phyloP scores from a whole-genome alignment of 2,329 filamentous ascomycete species.

The Ramularia collo-cygni region DNA sequence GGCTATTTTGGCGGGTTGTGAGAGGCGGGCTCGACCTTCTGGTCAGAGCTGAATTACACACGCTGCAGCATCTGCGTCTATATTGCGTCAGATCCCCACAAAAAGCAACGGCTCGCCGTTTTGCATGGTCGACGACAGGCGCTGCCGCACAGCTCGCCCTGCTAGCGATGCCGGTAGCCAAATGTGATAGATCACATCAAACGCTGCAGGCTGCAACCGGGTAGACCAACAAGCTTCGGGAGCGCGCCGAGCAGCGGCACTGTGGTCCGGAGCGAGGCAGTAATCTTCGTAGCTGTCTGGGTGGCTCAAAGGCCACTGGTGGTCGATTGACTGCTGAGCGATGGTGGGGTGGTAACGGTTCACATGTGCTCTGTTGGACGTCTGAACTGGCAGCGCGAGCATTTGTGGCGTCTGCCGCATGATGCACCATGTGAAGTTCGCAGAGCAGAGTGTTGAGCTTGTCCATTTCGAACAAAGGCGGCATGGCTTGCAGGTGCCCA shows the following conservation, averaged over 20 bases:
- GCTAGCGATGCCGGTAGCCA: no score
- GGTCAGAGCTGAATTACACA: constrained; percentile 14
- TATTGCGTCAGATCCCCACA: constrained; percentile 16
- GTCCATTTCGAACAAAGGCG: constrained; percentile 24
- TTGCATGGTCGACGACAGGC: no score
- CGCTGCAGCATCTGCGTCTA: constrained; percentile 13
- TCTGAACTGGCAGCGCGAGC: constrained; percentile 16
- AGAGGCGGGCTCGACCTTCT: constrained; percentile 9
- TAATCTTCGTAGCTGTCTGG: no score
- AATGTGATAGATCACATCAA: no score
- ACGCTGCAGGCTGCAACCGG: no score
- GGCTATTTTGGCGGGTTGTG: constrained; percentile 10
- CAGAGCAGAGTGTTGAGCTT: constrained; percentile 11
- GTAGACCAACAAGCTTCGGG: no score
- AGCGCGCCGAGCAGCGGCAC: no score
- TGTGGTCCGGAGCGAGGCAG: no score
- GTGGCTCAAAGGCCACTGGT: no score
- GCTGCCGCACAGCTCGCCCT: no score
- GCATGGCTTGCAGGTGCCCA: constrained; percentile 26
- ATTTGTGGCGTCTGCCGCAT: constrained; percentile 21
- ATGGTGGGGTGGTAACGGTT: constrained; percentile 12
- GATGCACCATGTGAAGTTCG: constrained; percentile 20
- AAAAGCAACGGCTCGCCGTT: constrained; percentile 9
- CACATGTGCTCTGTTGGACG: constrained; percentile 17
- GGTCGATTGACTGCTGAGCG: no score